A percentile compares a stretch with the other conserved stretches of the same genome.
Evolutionary conservation across 73 alveolate species (phyloP).

Genomic region (Paramecium octaurelia): DNA sequence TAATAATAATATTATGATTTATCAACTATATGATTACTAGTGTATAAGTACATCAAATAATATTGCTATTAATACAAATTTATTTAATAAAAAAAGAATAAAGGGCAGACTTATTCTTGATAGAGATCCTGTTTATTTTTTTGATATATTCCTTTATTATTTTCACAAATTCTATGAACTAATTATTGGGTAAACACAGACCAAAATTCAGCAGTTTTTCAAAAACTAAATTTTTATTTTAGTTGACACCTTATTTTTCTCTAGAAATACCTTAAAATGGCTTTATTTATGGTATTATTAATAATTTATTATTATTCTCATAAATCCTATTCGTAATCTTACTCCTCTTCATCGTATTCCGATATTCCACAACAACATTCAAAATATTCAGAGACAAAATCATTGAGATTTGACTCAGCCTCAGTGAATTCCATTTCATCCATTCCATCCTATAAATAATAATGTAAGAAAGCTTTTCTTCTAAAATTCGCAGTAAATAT

Average conservation of each 20-base stretch:
- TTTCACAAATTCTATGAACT: too few species aligned
- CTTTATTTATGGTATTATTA: too few species aligned
- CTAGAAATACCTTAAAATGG: too few species aligned
- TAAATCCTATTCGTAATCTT: background rate
- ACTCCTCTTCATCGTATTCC: background rate
- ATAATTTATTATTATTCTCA: background rate
- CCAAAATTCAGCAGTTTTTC: too few species aligned
- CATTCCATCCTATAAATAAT: slow-evolving; percentile 13
- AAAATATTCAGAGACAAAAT: slow-evolving; percentile 73
- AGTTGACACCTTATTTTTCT: too few species aligned
- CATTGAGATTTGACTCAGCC: slow-evolving; percentile 73
- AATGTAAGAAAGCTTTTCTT: background rate
- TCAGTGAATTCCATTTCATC: slow-evolving; percentile 75
- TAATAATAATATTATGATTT: background rate
- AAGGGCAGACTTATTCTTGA: too few species aligned
- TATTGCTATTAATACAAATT: too few species aligned
- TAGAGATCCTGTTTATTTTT: too few species aligned
- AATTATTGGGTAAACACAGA: too few species aligned
- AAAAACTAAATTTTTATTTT: too few species aligned
- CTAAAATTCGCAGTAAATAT: background rate
- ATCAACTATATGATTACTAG: background rate
- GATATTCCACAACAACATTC: background rate
- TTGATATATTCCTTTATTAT: too few species aligned
- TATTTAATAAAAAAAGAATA: too few species aligned
- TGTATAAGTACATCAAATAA: background rate